Base-by-base conservation (phyloP, 106 monocot species). In the Dioscorea zingiberensis region DNA sequence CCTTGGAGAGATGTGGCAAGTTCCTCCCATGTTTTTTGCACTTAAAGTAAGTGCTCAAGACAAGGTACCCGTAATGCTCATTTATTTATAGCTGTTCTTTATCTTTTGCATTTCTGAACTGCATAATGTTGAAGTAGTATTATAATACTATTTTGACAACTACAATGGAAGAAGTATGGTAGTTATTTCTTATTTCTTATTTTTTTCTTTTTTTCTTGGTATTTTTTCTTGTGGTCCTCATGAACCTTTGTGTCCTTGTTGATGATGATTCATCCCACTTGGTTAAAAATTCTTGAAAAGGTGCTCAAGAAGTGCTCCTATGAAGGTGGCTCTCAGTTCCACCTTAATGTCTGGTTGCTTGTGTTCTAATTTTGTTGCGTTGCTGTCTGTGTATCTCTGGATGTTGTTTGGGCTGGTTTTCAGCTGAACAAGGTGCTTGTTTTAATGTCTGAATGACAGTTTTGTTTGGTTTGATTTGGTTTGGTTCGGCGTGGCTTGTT, bases 21-120 rank as follows among this genome's bases (percentile, higher is more conserved):
- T 97, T 51, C 97, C 97, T 71, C 97, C 97, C 0, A 97, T 97
- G 97, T 97, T 97, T 74, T 97, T 91, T 73, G 91, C 97, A 26
- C 86, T 97, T 68, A 97, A 97, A 80, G 95, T 90, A 68, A 68
- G 82, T 68, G 14, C 27, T 44, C 3, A 8, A 38, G 38, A 38
- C 38, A 38, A 6, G 38, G 6, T 38, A 38, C 38, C 0, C 38
- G 10, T 38, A 38, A 38, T 38, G 38, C 38, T 38, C 38, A 30
- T 30, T 30, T 30, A 30, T 2, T 38, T 38, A 38, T 38, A 6
- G 38, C n/a, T 38, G 38, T 38, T 38, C 38, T 38, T 38, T 38
- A 38, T 38, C 10, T 38, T 2, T 30, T 30, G 38, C 38, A 38
- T 38, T 38, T 10, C 38, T 38, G 38, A 6, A 1, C 3, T 38